phyloP scores from a whole-genome alignment of 2,329 filamentous ascomycete species.

The Plenodomus biglobosus region DNA sequence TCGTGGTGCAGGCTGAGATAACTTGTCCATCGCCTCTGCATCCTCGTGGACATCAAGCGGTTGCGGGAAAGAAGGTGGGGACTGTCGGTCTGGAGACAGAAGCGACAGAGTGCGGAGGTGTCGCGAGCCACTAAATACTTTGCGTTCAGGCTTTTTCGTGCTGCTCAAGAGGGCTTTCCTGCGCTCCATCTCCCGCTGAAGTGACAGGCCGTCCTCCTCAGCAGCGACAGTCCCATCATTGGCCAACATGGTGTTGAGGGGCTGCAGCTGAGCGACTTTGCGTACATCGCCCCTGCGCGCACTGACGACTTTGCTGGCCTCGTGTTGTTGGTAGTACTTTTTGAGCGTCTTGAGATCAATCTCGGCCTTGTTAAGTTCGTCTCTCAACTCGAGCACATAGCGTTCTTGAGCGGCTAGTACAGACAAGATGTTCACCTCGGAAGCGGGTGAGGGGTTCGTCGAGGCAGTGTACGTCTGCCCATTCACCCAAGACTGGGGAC shows the following conservation, averaged over 20 bases:
- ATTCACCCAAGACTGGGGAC: conserved; percentile 45
- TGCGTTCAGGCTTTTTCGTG: conserved; percentile 53
- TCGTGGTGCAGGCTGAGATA: conserved; percentile 17
- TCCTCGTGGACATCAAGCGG: conserved; percentile 42
- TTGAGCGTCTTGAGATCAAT: conserved; percentile 74
- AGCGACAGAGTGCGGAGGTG: conserved; percentile 74
- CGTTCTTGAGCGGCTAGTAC: conserved; percentile 91
- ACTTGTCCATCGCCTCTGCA: conserved; percentile 13
- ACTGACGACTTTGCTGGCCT: conserved; percentile 60
- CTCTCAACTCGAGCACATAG: conserved; percentile 83
- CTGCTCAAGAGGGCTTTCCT: conserved; percentile 66
- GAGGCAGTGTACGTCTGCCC: conserved; percentile 32
- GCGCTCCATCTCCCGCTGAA: conserved; percentile 68
- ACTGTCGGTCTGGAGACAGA: conserved; percentile 63
- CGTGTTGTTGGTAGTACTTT: conserved; percentile 77
- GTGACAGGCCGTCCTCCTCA: conserved; percentile 49
- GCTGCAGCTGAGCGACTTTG: conserved; percentile 56
- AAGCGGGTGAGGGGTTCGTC: conserved; percentile 23
- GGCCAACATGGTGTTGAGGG: conserved; percentile 50
- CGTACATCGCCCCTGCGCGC: conserved; percentile 67
- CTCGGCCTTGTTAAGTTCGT: conserved; percentile 86
- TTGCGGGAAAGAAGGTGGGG: conserved; percentile 42
- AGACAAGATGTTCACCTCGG: conserved; percentile 66
- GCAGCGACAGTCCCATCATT: conserved; percentile 28
- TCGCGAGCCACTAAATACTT: conserved; percentile 63